These are phyloP conservation scores for Cercospora sesami DNA, from an alignment of 2,329 filamentous ascomycete species.

Conservation along the genomic window DNA sequence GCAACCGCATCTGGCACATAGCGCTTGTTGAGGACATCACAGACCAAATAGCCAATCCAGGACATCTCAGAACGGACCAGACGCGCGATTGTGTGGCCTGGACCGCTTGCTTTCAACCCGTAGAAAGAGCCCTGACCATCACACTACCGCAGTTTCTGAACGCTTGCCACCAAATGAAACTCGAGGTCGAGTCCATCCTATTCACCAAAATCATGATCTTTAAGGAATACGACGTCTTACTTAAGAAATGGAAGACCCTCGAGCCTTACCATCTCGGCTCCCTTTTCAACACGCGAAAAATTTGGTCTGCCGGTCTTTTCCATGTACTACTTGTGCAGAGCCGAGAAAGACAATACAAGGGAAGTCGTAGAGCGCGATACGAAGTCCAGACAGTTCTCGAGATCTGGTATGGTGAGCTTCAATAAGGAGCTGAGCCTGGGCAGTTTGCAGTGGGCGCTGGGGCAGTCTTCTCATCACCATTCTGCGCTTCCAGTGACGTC, in stretches of 20 bases:
- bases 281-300: neutral
- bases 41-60: neutral
- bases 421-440: neutral
- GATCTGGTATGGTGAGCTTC: neutral
- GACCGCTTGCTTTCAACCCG: no score
- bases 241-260: neutral
- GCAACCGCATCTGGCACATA: constrained; percentile 7
- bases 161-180: neutral
- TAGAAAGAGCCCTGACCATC: neutral
- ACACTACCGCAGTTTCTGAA: neutral
- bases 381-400: neutral
- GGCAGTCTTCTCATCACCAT: neutral
- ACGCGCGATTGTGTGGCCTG: no score
- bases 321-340: neutral
- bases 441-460: neutral
- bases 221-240: neutral
- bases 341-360: neutral
- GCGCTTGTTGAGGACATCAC: constrained; percentile 4
- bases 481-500: no score
- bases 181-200: neutral
- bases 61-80: neutral
- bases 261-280: neutral
- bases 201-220: neutral
- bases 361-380: neutral
- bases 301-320: neutral